phyloP scores from a whole-genome alignment of 805 yeast species.

The Yamadazyma takamatsuzukensis region DNA sequence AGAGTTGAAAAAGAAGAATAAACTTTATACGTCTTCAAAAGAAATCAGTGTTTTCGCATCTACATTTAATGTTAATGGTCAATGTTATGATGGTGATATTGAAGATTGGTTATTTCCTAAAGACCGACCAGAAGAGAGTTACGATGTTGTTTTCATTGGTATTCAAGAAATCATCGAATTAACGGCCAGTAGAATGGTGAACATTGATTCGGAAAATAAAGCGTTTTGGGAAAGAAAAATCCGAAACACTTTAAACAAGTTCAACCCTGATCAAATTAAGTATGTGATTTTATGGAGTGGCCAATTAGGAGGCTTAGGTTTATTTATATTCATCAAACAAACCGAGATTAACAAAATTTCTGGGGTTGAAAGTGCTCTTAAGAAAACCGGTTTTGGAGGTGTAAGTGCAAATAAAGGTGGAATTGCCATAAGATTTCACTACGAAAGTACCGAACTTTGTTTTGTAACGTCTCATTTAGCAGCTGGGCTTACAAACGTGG shows the following conservation, averaged over 20 bases:
- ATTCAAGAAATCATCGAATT: conserved; percentile 83
- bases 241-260: conserved; percentile 40
- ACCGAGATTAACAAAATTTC: conserved; percentile 49
- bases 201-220: conserved; percentile 63
- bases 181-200: conserved; percentile 76
- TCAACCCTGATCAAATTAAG: conserved; percentile 32
- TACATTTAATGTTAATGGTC: conserved; percentile 56
- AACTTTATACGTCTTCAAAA: conserved; percentile 37
- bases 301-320: conserved; percentile 81
- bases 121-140: conserved; percentile 25
- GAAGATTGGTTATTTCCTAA: conserved; percentile 45
- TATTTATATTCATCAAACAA: conserved; percentile 64
- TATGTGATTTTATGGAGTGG: conserved; percentile 66
- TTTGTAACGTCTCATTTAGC: conserved; percentile 87
- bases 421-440: conserved; percentile 62
- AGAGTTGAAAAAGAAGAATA: conserved; percentile 37
- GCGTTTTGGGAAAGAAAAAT: conserved; percentile 65
- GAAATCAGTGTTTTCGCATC: conserved; percentile 45
- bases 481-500: conserved; percentile 80
- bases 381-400: conserved; percentile 94
- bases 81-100: conserved; percentile 39
- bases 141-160: conserved; percentile 79
- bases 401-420: conserved; percentile 83
- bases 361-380: conserved; percentile 65
- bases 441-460: conserved; percentile 68